Evolutionary conservation across 345 rosid genomes (phyloP), one percentile per base, ranked within the genome.

Genomic region (Euphorbia pulcherrima): DNA sequence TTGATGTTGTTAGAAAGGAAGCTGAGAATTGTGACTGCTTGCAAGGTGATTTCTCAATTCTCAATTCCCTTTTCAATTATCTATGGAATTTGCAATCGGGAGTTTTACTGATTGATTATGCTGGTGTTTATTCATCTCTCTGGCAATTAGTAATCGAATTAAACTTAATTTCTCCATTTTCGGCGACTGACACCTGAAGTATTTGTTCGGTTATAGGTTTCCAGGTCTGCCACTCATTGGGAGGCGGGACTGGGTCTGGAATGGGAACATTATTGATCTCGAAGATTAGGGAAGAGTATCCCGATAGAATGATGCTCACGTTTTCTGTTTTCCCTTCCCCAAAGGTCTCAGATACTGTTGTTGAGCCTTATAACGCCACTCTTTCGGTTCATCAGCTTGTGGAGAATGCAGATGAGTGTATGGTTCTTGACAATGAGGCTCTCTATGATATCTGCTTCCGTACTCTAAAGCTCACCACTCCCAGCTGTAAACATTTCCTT

Each of bases 251-350:
- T 0, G 90, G 94, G 48, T 86, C 94, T 33, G 90, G 94, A 65
- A 88, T 88, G 94, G 94, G 94, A 13, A 88, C 94, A 6, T 77
- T 88, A 48, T 66, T 88, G 73, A 88, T 88, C 63, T 88, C 91
- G 12, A 86, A 88, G 79, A 86, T 86, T 18, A 80, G 91, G 65
- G 89, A 86, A 69, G 91, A 88, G 80, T 86, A 86, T 62, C 89
- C 91, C 2, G 94, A 88, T 67, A 82, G 94, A 30, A 88, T 88
- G 94, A 88, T 86, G 94, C 94, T 88, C 14, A 88, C 94, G 0
- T 88, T 88, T 70, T 88, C 91, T 9, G 94, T 44, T 44, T 44
- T 44, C 48, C 48, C 48, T 13, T 44, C 11, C 48, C 11, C 48
- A 44, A 88, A 88, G 79, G 90, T 88, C 41, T 88, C 94, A 0